phyloP scores from a whole-genome alignment of 805 yeast genomes.

The Saturnispora ahearnii region DNA sequence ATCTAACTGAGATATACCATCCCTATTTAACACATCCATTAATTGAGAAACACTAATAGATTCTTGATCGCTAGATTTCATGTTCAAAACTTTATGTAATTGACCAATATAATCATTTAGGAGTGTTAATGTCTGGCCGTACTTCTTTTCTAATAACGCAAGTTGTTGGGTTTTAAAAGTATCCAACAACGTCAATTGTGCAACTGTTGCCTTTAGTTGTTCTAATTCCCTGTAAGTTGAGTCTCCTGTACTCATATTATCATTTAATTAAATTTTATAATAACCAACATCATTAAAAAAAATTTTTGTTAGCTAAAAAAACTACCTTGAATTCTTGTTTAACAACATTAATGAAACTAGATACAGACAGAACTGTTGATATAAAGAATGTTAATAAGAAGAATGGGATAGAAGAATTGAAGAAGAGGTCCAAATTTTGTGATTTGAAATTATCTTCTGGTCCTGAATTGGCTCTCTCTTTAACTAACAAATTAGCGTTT shows the following conservation, averaged over 20 bases:
- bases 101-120: conserved; percentile 18
- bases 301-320: neutral
- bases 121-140: conserved; percentile 13
- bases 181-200: conserved; percentile 30
- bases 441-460: neutral
- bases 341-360: neutral
- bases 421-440: neutral
- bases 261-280: neutral
- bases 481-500: neutral
- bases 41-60: neutral
- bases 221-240: conserved; percentile 10
- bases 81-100: conserved; percentile 13
- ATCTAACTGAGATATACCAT: neutral
- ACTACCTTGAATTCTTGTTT: neutral
- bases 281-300: neutral
- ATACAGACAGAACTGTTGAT: neutral
- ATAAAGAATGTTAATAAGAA: neutral
- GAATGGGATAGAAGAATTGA: neutral
- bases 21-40: neutral
- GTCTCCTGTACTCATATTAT: neutral
- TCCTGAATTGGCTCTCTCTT: neutral
- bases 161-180: conserved; percentile 32
- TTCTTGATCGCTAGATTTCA: conserved; percentile 1
- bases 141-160: conserved; percentile 22
- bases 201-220: conserved; percentile 17